Evolutionary conservation across 1,284 basidiomycete genomes (phyloP).

Genomic region (Austroboletus novae-zelandiae): DNA sequence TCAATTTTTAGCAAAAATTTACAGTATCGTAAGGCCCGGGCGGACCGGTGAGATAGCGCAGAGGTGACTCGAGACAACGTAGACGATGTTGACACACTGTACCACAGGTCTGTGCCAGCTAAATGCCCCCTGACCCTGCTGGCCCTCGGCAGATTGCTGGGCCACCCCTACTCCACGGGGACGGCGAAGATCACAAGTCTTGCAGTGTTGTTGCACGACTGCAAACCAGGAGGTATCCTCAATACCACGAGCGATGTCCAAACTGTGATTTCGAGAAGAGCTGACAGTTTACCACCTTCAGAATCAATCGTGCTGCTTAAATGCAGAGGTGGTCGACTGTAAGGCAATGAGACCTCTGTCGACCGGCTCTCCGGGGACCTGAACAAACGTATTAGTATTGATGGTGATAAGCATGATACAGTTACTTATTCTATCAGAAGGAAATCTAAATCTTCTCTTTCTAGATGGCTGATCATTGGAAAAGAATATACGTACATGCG

Average conservation of each 20-base stretch:
- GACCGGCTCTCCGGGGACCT: not conserved
- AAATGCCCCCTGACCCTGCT: too few species aligned
- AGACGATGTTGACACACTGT: too few species aligned
- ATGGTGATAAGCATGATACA: not conserved
- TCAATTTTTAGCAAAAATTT: too few species aligned
- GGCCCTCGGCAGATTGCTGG: too few species aligned
- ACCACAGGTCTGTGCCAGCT: too few species aligned
- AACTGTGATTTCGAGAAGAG: too few species aligned
- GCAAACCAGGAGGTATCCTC: not conserved
- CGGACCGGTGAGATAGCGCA: too few species aligned
- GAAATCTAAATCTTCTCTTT: not conserved
- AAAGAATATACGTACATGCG: not conserved
- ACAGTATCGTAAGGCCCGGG: not conserved
- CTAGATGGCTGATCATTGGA: too few species aligned
- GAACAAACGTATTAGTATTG: not conserved
- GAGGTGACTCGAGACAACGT: too few species aligned
- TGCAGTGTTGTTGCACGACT: not conserved
- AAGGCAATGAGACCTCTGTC: not conserved
- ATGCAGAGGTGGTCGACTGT: not conserved
- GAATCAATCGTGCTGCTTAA: not conserved
- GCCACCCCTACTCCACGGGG: too few species aligned
- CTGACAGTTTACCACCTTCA: not conserved
- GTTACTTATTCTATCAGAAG: not conserved
- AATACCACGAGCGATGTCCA: too few species aligned
- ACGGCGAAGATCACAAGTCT: not conserved